Percentiles rank a stretch among this genome's conserved stretches.
Evolutionary conservation across 345 rosid genomes (phyloP).

Genomic region (Lepidium sativum): DNA sequence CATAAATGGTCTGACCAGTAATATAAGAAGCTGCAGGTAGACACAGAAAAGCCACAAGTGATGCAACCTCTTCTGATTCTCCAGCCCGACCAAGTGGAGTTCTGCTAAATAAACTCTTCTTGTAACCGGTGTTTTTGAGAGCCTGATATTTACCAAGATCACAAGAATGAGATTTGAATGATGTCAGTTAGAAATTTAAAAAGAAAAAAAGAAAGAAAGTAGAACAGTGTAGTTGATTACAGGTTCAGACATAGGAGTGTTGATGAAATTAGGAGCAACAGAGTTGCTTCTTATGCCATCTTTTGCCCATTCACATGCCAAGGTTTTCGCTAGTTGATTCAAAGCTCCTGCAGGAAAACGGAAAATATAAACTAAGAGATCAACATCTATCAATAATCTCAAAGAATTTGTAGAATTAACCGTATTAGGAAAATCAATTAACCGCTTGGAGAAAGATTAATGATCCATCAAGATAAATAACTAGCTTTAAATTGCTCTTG

Average conservation of each 20-base stretch:
- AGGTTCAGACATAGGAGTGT: background rate
- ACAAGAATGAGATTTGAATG: background rate
- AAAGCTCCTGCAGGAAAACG: background rate
- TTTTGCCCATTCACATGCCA: conserved; percentile 18
- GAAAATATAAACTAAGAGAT: background rate
- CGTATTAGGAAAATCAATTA: background rate
- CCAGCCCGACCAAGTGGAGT: conserved; percentile 16
- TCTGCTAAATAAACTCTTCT: background rate
- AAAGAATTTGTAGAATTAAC: background rate
- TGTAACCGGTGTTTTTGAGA: background rate
- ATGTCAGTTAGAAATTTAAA: background rate
- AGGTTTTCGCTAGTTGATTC: conserved; percentile 2
- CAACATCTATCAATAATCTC: background rate
- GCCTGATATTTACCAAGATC: background rate
- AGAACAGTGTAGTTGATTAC: background rate
- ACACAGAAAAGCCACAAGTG: conserved; percentile 2
- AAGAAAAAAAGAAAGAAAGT: background rate
- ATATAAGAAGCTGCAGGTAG: conserved; percentile 11
- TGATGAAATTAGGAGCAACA: conserved; percentile 1
- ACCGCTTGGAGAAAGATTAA: background rate
- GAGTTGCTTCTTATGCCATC: background rate
- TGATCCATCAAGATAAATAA: background rate
- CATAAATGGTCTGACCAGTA: conserved; percentile 20
- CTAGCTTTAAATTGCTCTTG: background rate
- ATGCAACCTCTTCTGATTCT: conserved; percentile 2